These are phyloP conservation scores for Wickerhamiella hasegawae DNA, from an alignment of 805 yeast species.

Conservation along the genomic window DNA sequence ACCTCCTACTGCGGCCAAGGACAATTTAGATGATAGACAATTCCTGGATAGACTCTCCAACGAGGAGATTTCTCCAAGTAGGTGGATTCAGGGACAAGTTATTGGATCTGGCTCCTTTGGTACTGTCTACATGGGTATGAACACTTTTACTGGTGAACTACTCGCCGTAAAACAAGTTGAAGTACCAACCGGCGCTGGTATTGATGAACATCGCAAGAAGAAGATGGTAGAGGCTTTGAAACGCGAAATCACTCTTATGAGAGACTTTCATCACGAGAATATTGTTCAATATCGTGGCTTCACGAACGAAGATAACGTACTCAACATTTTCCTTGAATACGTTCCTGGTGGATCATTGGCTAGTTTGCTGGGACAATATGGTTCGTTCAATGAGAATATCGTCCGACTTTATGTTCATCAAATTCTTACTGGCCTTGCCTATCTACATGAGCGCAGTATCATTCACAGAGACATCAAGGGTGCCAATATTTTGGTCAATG, in stretches of 20 bases:
- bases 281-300: slow-evolving; percentile 89
- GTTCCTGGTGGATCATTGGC: slow-evolving; percentile 64
- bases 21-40: slow-evolving; percentile 24
- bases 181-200: slow-evolving; percentile 29
- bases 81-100: slow-evolving; percentile 86
- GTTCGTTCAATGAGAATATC: slow-evolving; percentile 66
- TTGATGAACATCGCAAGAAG: slow-evolving; percentile 14
- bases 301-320: slow-evolving; percentile 47
- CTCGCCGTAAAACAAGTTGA: slow-evolving; percentile 96
- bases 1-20: slow-evolving; percentile 2
- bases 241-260: slow-evolving; percentile 38
- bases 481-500: slow-evolving; percentile 69
- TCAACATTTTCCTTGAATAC: slow-evolving; percentile 70
- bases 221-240: slow-evolving; percentile 15
- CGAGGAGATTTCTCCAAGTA: slow-evolving; percentile 44
- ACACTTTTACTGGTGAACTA: slow-evolving; percentile 80
- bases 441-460: slow-evolving; percentile 58
- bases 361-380: slow-evolving; percentile 52
- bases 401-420: slow-evolving; percentile 59
- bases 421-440: slow-evolving; percentile 56
- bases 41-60: slow-evolving; percentile 22
- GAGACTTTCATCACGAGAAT: slow-evolving; percentile 74
- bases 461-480: slow-evolving; percentile 83
- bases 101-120: slow-evolving; percentile 96
- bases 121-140: slow-evolving; percentile 81